Evolutionary conservation across 2,329 filamentous ascomycete genomes (phyloP).

Genomic region (Cladosporium oxysporum): DNA sequence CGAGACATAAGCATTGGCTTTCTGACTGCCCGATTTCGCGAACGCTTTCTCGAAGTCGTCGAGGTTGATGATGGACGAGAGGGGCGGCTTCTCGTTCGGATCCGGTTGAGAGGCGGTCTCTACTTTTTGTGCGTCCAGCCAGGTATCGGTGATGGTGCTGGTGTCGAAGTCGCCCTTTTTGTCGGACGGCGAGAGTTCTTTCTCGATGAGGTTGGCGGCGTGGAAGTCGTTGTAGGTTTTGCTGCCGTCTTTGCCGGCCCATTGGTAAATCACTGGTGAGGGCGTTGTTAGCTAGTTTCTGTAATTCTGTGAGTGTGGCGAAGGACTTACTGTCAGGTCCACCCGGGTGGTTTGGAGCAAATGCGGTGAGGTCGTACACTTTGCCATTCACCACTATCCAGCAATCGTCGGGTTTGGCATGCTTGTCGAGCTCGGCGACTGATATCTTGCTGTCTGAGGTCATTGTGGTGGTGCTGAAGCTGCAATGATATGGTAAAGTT

Average conservation of each 20-base stretch:
- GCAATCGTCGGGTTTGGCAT: constrained; percentile 40
- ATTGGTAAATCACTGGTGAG: constrained; percentile 48
- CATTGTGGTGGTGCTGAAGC: neutral
- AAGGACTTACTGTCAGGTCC: constrained; percentile 51
- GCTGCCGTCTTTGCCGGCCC: constrained; percentile 58
- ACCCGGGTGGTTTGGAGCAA: constrained; percentile 64
- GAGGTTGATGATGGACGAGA: constrained; percentile 50
- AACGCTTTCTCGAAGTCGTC: constrained; percentile 50
- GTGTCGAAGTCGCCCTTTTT: constrained; percentile 42
- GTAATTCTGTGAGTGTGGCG: neutral
- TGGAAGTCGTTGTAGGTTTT: constrained; percentile 57
- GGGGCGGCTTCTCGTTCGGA: constrained; percentile 45
- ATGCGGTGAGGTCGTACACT: constrained; percentile 68
- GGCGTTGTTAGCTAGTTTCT: neutral
- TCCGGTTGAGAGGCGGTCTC: constrained; percentile 28
- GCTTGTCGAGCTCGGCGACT: constrained; percentile 37
- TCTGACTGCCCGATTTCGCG: constrained; percentile 37
- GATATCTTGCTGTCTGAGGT: constrained; percentile 23
- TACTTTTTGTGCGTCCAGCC: constrained; percentile 35
- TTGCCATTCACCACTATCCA: constrained; percentile 70
- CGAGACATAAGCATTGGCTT: constrained; percentile 48
- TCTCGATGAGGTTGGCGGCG: constrained; percentile 44
- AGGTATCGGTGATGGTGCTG: constrained; percentile 34
- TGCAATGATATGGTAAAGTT: neutral
- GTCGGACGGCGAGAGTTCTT: constrained; percentile 45